These are phyloP conservation scores for Hypholoma fasciculare DNA, from an alignment of 768 basidiomycete species.

Conservation along the genomic window DNA sequence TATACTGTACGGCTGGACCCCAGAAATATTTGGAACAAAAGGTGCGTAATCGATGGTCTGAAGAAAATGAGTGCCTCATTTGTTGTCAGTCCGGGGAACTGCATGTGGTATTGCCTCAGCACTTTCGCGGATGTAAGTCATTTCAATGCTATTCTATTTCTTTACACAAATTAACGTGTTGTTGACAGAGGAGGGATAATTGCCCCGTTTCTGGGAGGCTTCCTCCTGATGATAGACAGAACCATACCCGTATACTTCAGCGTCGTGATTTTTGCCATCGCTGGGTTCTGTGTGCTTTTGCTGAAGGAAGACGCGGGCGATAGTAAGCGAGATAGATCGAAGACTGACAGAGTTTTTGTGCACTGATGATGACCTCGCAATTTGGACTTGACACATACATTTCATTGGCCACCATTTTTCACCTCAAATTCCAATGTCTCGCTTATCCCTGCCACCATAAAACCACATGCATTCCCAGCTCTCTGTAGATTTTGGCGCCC, in stretches of 20 bases:
- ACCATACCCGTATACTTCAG: slow-evolving; percentile 80
- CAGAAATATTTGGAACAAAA: slow-evolving; percentile 83
- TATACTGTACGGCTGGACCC: slow-evolving; percentile 88
- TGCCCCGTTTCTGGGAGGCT: slow-evolving; percentile 78
- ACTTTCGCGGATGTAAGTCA: slow-evolving; percentile 74
- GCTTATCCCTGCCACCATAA: no score
- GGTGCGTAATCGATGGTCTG: slow-evolving; percentile 35
- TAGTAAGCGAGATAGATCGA: slow-evolving; percentile 17
- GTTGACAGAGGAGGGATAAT: slow-evolving; percentile 80
- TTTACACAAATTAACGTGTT: background rate
- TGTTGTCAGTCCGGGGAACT: slow-evolving; percentile 69
- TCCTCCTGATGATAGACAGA: slow-evolving; percentile 63
- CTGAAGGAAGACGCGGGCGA: slow-evolving; percentile 53
- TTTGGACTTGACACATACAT: no score
- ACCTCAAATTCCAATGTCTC: no score
- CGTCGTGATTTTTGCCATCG: slow-evolving; percentile 61
- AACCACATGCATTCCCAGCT: no score
- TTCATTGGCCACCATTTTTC: no score
- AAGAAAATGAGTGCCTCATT: background rate
- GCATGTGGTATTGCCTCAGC: slow-evolving; percentile 89
- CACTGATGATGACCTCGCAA: no score
- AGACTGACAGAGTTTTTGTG: background rate
- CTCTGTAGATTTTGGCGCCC: no score
- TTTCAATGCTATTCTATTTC: background rate
- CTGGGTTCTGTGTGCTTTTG: slow-evolving; percentile 62